Evolutionary conservation across 78 protist species (phyloP), one percentile per base, ranked within the genome.

Genomic region (Cavenderia fasciculata): DNA sequence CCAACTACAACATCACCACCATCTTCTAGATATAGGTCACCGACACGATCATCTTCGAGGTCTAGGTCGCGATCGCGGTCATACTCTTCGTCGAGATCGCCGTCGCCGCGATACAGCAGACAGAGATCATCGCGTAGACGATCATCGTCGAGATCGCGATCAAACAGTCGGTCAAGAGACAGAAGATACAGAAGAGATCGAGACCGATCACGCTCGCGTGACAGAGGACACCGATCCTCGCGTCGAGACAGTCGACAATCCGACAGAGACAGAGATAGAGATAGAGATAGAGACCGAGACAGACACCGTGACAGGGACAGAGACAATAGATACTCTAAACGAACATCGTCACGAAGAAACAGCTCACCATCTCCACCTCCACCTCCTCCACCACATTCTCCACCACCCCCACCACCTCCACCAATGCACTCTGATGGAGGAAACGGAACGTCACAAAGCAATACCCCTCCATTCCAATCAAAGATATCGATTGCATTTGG

Each of bases 291-390:
- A n/a, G n/a, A n/a, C n/a, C n/a, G n/a, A n/a, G n/a, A n/a, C n/a
- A n/a, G n/a, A n/a, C n/a, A n/a, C n/a, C n/a, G n/a, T n/a, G n/a
- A n/a, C n/a, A n/a, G n/a, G n/a, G n/a, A n/a, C n/a, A n/a, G n/a
- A n/a, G n/a, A n/a, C n/a, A n/a, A n/a, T n/a, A n/a, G n/a, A 52
- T 52, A 18, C 4, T 52, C 59, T 3, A 18, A 18, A 11, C 59
- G 33, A 52, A 52, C 59, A 52, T 25, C 12, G n/a, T n/a, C 59
- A 52, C 59, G 7, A 52, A 11, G 33, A 4, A 52, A 11, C 44
- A 61, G 69, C 11, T 61, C 69, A 61, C 54, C 54, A 49, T 38
- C 69, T 61, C n/a, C 69, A 61, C 69, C 69, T 61, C n/a, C 69
- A 34, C 10, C 69, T 61, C n/a, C 36, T 61, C 36, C 4, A 27